These are phyloP conservation scores for Gossypium gossypioides DNA, from an alignment of 441 rosid species.

Conservation along the genomic window DNA sequence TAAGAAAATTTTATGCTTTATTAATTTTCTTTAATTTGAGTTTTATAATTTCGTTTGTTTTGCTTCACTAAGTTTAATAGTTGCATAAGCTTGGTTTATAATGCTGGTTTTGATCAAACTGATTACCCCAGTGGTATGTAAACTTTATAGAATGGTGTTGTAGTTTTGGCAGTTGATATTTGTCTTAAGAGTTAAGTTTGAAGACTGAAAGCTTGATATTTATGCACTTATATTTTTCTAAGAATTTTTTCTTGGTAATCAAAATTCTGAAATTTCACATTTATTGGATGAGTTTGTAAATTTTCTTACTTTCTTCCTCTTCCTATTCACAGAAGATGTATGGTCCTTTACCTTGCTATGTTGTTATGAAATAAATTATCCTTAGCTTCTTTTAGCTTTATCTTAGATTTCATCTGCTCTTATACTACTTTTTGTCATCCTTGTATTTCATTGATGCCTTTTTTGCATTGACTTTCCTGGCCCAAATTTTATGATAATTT, in stretches of 20 bases:
- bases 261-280: background rate
- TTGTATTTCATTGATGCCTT: background rate
- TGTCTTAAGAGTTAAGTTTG: background rate
- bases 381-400: background rate
- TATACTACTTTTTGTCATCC: background rate
- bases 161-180: background rate
- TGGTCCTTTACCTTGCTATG: background rate
- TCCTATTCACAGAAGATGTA: background rate
- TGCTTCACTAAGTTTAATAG: constrained; percentile 2
- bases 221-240: background rate
- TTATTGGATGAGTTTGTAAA: background rate
- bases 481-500: constrained; percentile 18
- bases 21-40: background rate
- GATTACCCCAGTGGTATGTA: background rate
- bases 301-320: background rate
- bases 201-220: background rate
- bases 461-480: background rate
- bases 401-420: background rate
- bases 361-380: constrained; percentile 13
- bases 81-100: background rate
- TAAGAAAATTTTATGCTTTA: background rate
- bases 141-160: background rate
- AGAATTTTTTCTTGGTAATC: background rate
- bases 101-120: background rate
- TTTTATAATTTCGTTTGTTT: background rate